These are phyloP conservation scores for Buddleja alternifolia DNA, from an alignment of 257 asterid genomes.

Conservation along the genomic window DNA sequence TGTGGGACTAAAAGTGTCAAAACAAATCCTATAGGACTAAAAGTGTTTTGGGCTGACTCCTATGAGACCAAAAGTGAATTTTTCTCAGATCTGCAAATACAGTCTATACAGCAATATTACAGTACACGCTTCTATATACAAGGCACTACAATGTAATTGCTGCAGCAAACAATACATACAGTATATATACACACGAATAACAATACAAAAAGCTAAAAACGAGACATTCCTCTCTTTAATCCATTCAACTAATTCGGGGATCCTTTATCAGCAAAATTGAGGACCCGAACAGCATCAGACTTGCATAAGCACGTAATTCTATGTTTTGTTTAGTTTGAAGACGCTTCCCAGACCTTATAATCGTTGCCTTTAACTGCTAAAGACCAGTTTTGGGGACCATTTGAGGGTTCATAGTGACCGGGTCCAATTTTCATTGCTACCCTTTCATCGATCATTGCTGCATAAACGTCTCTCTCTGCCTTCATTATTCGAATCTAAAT, in stretches of 20 bases:
- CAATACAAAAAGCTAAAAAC: not conserved
- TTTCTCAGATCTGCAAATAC: too few relatives aligned
- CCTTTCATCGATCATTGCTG: constrained; percentile 56
- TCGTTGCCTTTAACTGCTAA: constrained; percentile 46
- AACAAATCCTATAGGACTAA: too few relatives aligned
- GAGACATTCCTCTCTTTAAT: not conserved
- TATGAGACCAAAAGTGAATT: too few relatives aligned
- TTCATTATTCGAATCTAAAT: constrained; percentile 49
- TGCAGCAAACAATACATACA: not conserved
- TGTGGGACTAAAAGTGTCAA: too few relatives aligned
- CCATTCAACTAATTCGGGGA: not conserved
- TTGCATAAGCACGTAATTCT: too few relatives aligned
- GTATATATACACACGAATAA: not conserved
- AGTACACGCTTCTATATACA: too few relatives aligned
- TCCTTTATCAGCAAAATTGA: not conserved
- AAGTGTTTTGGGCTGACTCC: too few relatives aligned
- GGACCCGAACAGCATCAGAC: too few relatives aligned
- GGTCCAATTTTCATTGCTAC: constrained; percentile 70
- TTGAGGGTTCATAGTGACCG: constrained; percentile 60
- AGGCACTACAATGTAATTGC: not conserved
- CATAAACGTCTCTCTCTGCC: constrained; percentile 69
- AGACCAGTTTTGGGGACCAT: constrained; percentile 44
- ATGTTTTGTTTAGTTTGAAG: constrained; percentile 10
- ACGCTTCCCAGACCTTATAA: constrained; percentile 61
- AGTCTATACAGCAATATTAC: too few relatives aligned